phyloP scores from a whole-genome alignment of 257 asterid species.

The Solanum pennellii region DNA sequence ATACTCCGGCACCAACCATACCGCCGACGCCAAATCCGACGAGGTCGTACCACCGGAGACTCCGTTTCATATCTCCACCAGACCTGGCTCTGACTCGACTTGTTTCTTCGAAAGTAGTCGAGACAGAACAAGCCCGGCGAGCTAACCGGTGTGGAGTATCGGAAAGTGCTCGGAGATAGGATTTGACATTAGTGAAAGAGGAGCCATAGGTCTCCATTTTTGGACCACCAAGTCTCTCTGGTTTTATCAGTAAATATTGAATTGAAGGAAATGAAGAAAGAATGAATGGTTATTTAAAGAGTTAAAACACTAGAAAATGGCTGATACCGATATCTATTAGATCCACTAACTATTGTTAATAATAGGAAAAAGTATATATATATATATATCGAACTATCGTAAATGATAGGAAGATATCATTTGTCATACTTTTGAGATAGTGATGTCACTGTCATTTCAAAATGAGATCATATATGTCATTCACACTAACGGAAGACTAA shows the following conservation, averaged over 20 bases:
- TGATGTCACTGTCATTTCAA: no score
- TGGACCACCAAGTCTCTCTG: neutral
- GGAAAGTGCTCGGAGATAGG: slow-evolving; percentile 72
- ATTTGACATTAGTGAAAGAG: slow-evolving; percentile 51
- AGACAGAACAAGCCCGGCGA: slow-evolving; percentile 60
- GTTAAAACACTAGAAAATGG: neutral
- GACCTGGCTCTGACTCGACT: slow-evolving; percentile 42
- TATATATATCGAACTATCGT: no score
- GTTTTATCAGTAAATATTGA: neutral
- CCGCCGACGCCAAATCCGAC: slow-evolving; percentile 84
- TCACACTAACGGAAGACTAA: no score
- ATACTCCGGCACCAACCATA: slow-evolving; percentile 98
- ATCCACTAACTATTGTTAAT: neutral
- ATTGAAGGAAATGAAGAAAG: neutral
- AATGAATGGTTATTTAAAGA: neutral
- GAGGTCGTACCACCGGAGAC: slow-evolving; percentile 76
- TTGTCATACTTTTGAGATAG: no score
- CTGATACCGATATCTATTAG: neutral
- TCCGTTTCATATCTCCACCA: slow-evolving; percentile 53
- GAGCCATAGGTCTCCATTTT: slow-evolving; percentile 9
- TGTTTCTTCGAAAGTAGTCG: slow-evolving; percentile 54
- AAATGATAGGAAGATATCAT: no score
- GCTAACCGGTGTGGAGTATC: slow-evolving; percentile 61
- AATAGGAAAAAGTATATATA: no score
- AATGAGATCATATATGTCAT: no score